Evolutionary conservation across 768 basidiomycete genomes (phyloP).

Genomic region (Auricularia sp.): DNA sequence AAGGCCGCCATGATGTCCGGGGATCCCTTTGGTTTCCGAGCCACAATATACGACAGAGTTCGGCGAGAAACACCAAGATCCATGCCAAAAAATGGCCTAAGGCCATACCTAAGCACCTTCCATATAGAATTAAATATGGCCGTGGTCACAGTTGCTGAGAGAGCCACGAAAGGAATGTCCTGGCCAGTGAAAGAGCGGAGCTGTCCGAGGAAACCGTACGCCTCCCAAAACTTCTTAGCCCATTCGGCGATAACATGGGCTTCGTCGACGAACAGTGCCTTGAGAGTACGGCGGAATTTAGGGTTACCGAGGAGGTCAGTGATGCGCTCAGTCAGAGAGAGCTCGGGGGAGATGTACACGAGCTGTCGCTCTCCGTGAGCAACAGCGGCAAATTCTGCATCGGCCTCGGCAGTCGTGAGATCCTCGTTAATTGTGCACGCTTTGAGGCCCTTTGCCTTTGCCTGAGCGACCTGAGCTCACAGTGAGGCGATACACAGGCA

Average conservation of each 20-base stretch:
- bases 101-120: slow-evolving; percentile 17
- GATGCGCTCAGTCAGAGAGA: neutral
- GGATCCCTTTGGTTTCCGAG: slow-evolving; percentile 8
- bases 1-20: slow-evolving; percentile 14
- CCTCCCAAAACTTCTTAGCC: neutral
- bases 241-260: neutral
- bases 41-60: slow-evolving; percentile 17
- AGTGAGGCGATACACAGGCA: neutral
- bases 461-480: slow-evolving; percentile 10
- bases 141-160: neutral
- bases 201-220: neutral
- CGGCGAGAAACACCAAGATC: slow-evolving; percentile 19
- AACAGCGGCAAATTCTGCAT: neutral
- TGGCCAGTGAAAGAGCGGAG: neutral
- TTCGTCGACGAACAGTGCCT: neutral
- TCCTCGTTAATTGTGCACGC: slow-evolving; percentile 22
- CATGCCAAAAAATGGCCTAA: slow-evolving; percentile 25
- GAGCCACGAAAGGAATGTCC: neutral
- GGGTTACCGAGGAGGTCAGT: neutral
- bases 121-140: slow-evolving; percentile 21
- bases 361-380: neutral
- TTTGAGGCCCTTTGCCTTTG: slow-evolving; percentile 17
- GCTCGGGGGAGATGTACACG: neutral
- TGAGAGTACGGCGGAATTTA: neutral
- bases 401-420: slow-evolving; percentile 4